Percentiles rank a stretch among this genome's conserved stretches.
Evolutionary conservation across 78 protist genomes (phyloP).

Genomic region (Mastigamoeba balamuthi): DNA sequence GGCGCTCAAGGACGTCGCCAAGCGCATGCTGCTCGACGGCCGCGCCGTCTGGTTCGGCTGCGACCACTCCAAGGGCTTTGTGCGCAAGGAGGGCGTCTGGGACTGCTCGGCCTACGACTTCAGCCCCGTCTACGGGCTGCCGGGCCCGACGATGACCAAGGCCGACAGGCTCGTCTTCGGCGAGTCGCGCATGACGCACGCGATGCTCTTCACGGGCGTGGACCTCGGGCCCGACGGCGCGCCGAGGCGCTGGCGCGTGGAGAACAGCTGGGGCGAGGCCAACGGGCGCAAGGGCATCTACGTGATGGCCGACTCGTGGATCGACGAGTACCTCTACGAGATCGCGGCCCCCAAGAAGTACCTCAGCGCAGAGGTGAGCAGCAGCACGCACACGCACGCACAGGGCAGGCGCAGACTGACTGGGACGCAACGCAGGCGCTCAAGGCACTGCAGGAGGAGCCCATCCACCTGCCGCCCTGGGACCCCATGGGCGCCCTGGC

Average conservation of each 20-base stretch:
- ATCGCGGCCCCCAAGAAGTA: too few species aligned
- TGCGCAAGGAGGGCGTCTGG: not conserved
- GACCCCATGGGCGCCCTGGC: conserved; percentile 43
- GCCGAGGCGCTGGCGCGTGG: conserved; percentile 1
- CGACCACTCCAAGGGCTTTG: not conserved
- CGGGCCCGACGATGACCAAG: not conserved
- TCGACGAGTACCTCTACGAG: conserved; percentile 20
- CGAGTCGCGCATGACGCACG: conserved; percentile 31
- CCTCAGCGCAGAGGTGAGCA: too few species aligned
- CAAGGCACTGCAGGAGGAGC: not conserved
- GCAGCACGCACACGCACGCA: too few species aligned
- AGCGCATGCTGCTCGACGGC: not conserved
- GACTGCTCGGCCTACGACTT: not conserved
- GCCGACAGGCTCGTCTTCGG: conserved; percentile 3
- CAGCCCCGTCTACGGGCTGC: not conserved
- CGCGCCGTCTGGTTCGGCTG: conserved; percentile 21
- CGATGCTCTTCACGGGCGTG: conserved; percentile 35
- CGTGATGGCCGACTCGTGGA: conserved; percentile 21
- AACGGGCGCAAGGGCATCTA: conserved; percentile 16
- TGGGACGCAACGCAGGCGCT: too few species aligned
- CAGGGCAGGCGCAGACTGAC: too few species aligned
- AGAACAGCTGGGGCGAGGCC: conserved; percentile 17
- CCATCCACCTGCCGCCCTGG: conserved; percentile 22
- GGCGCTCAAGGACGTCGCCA: not conserved
- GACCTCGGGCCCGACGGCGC: not conserved